Base-by-base conservation (phyloP, 345 rosid genomes). In the Eucalyptus caleyi region DNA sequence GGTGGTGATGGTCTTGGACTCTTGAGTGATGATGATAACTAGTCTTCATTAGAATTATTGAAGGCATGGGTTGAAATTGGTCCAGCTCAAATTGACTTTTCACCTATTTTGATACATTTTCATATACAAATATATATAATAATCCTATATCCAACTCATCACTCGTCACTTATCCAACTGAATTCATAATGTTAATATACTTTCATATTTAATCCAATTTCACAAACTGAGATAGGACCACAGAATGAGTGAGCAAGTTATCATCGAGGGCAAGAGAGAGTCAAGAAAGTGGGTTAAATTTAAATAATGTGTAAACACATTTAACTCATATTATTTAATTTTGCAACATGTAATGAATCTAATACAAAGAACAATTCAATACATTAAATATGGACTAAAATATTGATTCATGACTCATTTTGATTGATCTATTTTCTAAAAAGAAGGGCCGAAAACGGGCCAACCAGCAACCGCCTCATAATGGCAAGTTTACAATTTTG, bases 381-480 rank as follows among this genome's bases (percentile, higher is more conserved):
- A 0, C 30, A 56, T 24, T 56, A 56, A 56, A 56, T 56, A 56
- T 56, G 30, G 62, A 5, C 13, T 56, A 56, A 56, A 10, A 56
- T 3, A 24, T 56, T 56, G 62, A 24, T 56, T 56, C 13, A 0
- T 56, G 14, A 56, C 30, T 11, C 62, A 24, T 24, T 23, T 56
- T 56, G 62, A 10, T 5, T 6, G 30, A 5, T 56, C 13, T 26
- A 56, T 56, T 56, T 10, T 56, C 6, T 24, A 26, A 56, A 56
- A 56, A 56, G 62, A 56, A 23, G 6, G 11, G 59, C 59, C 5
- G 2, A 53, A 53, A 8, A 53, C 11, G 2, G 26, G 30, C 0
- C 3, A 3, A 50, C 51, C 7, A 1, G 51, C 7, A 0, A 24
- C 14, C 0, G 3, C 62, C 62, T 56, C 13, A 24, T 24, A 56